Percentiles rank a stretch among this genome's conserved stretches.
Evolutionary conservation across 805 yeast genomes (phyloP).

Genomic region (Spathaspora girioi): DNA sequence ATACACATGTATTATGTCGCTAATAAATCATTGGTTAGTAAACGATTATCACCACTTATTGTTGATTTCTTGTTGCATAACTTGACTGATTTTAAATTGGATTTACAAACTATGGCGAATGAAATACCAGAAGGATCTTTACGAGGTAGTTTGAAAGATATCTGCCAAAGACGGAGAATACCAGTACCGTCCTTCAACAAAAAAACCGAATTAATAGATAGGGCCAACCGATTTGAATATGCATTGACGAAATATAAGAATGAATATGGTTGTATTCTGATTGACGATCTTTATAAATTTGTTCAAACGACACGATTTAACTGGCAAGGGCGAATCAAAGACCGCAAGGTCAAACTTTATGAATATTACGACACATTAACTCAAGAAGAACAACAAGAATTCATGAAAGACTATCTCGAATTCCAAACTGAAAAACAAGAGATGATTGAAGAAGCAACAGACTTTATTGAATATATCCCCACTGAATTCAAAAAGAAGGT

Average conservation of each 20-base stretch:
- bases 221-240: neutral
- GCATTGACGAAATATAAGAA: constrained; percentile 11
- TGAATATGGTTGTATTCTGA: constrained; percentile 17
- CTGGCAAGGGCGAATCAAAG: constrained; percentile 4
- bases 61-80: neutral
- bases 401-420: constrained; percentile 20
- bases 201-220: neutral
- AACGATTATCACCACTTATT: neutral
- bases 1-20: neutral
- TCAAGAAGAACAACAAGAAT: constrained; percentile 11
- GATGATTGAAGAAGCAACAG: constrained; percentile 19
- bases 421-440: constrained; percentile 24
- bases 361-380: constrained; percentile 16
- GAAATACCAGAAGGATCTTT: neutral
- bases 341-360: constrained; percentile 9
- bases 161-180: constrained; percentile 1
- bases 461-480: neutral
- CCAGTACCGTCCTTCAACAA: neutral
- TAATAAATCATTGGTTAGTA: neutral
- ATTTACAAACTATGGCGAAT: neutral
- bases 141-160: constrained; percentile 1
- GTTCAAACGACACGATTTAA: constrained; percentile 15
- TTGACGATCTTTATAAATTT: constrained; percentile 19
- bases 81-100: neutral
- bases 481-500: neutral